Base-by-base conservation (phyloP, 1,139 yeast genomes). In the Spencermartinsiella ligniputridi region DNA sequence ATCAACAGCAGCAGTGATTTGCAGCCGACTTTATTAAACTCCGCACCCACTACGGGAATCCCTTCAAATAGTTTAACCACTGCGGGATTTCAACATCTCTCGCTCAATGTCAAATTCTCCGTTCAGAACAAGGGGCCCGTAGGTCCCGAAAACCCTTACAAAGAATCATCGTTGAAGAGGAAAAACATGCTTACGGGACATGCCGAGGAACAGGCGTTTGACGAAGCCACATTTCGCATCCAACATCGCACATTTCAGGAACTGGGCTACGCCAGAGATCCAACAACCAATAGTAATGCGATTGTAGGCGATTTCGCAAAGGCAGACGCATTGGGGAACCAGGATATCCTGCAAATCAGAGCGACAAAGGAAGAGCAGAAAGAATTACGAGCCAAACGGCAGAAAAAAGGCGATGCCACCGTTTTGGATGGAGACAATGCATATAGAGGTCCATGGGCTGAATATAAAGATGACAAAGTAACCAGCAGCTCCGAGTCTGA, bases 401-500 rank as follows among this genome's bases (percentile, higher is more conserved):
- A 64, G 44, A 53, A 49, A 13, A 69, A 67, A 44, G 78, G 76
- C 1, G 71, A 70, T 46, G 46, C 67, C 1, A 53, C 61, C 0
- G 56, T 55, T 1, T 48, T 69, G 16, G 71, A 70, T 1, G 80
- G 75, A 3, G 71, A 67, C 13, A 61, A 63, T 29, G 73, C 71
- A 3, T 79, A 72, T 51, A 55, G 60, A 35, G 85, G 84, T 0
- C 83, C 87, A 0, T 80, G 85, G 83, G 83, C 82, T 0, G 63
- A 66, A 18, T 77, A 71, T 44, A 53, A 42, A 40, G 53, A 52
- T 34, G 62, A 37, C 19, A 42, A 45, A 8, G 17, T 44, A 21
- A 45, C 39, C 16, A 39, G 43, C 13, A 49, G 48, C 2, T 61
- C 56, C 0, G 55, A 46, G 6, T 60, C 50, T 3, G 53, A 46